phyloP scores from a whole-genome alignment of 495 filamentous ascomycete genomes.

The Penicillium odoratum region DNA sequence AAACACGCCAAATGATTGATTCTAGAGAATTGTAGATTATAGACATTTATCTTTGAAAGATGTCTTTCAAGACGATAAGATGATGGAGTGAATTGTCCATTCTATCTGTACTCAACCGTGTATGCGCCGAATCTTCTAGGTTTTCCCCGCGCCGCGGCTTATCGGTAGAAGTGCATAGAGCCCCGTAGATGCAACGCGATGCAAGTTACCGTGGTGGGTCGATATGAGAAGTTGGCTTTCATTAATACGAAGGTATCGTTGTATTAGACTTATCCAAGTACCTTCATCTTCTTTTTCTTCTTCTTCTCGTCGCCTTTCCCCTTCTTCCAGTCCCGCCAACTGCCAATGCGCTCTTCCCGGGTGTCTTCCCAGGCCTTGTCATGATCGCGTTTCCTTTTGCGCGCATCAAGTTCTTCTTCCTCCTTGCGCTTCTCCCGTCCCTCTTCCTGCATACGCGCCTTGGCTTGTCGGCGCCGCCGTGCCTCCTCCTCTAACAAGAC shows the following conservation, averaged over 20 bases:
- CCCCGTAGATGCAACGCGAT: conserved; percentile 8
- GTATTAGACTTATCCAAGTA: conserved; percentile 51
- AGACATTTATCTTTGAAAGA: neutral
- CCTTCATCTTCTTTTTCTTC: conserved; percentile 95
- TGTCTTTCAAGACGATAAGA: neutral
- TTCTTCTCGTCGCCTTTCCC: conserved; percentile 56
- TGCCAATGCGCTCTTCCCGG: conserved; percentile 86
- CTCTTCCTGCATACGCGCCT: conserved; percentile 96
- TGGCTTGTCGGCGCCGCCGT: conserved; percentile 77
- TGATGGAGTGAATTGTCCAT: neutral
- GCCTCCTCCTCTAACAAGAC: conserved; percentile 94
- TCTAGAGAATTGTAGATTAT: neutral
- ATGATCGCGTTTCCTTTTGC: conserved; percentile 91
- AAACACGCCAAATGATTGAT: neutral
- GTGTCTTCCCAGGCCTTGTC: conserved; percentile 93
- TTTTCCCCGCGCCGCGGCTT: conserved; percentile 19
- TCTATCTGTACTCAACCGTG: neutral
- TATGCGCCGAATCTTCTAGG: conserved; percentile 7
- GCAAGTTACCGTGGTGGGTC: neutral
- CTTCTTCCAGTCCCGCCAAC: conserved; percentile 92
- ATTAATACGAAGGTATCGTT: neutral
- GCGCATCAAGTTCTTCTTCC: conserved; percentile 81
- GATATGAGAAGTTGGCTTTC: neutral
- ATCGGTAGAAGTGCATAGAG: conserved; percentile 21
- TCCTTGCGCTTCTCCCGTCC: conserved; percentile 83